These are phyloP conservation scores for Mortierella sp. DNA, from an alignment of 371 early-diverging fungal species.

Conservation along the genomic window DNA sequence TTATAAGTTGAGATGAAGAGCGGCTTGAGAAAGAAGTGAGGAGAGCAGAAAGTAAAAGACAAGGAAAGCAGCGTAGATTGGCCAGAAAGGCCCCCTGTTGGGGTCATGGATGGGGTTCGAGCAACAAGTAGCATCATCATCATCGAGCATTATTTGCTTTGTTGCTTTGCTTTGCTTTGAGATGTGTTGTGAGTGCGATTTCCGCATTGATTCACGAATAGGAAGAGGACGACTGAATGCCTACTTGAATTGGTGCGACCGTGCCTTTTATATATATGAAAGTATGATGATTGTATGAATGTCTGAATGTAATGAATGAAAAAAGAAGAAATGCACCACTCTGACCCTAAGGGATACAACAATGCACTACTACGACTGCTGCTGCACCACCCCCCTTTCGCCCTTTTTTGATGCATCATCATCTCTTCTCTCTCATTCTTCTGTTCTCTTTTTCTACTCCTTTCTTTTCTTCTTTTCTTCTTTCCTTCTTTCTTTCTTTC, in stretches of 20 bases:
- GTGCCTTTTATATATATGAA: not conserved
- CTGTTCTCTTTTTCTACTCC: not conserved
- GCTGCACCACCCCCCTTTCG: not conserved
- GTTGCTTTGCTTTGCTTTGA: too few species aligned
- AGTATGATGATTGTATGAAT: not conserved
- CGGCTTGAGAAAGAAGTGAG: not conserved
- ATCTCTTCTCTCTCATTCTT: not conserved
- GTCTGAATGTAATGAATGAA: not conserved
- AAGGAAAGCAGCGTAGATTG: not conserved
- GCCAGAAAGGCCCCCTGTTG: not conserved
- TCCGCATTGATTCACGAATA: not conserved
- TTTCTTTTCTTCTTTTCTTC: not conserved
- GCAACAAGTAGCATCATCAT: not conserved
- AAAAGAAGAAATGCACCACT: not conserved
- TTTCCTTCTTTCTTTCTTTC: not conserved
- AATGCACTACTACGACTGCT: not conserved
- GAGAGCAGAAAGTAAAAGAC: not conserved
- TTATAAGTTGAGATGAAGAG: not conserved
- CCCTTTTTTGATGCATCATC: not conserved
- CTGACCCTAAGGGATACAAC: not conserved
- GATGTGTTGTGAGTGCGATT: not conserved
- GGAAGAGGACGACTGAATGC: not conserved
- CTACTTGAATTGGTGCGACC: slow-evolving; percentile 1
- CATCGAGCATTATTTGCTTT: not conserved
- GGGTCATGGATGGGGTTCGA: not conserved